Base-by-base conservation (phyloP, 108 stramenopile genomes). In the Nannochloropsis oceanica region DNA sequence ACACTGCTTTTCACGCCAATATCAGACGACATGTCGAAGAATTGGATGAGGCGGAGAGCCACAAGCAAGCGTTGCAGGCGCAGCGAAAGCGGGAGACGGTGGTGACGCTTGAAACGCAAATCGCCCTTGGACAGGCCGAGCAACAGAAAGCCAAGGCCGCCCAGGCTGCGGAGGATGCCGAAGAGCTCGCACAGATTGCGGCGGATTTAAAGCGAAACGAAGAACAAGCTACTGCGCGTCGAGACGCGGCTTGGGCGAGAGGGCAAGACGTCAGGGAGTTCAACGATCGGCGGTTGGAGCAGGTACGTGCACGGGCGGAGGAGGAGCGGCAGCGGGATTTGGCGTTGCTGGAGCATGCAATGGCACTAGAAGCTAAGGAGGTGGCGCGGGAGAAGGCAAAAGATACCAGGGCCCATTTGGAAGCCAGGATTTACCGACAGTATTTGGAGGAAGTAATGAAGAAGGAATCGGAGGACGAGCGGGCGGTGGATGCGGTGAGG, bases 381-480 rank as follows among this genome's bases (percentile, higher is more conserved):
- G 89, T 91, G 43, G 59, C 59, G 22, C 22, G 22, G 9, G 59
- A 73, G n/a, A 5, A 3, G n/a, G 2, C 5, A 7, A 73, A n/a
- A 73, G 59, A n/a, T 73, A 10, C n/a, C 18, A 73, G n/a, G 59
- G 59, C 59, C 2, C 18, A n/a, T 44, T 26, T 11, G 20, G 42
- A 73, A 73, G n/a, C 22, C 10, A 18, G 9, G n/a, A 2, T 73
- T n/a, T 73, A 73, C n/a, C 59, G 59, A 0, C 18, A 73, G n/a
- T 73, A 73, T 73, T n/a, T 73, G 9, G 59, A 73, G 14, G 92
- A 92, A 85, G 24, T 86, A 43, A 85, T 89, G 13, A 87, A 89
- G 80, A 92, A 90, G 79, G 89, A 91, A 59, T 73, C 80, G 80
- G 88, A 91, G 27, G 91, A 85, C 79, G 90, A 85, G 18, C 84